Evolutionary conservation across 1,284 basidiomycete species (phyloP), one percentile per base, ranked within the genome.

Genomic region (Cryptococcus deneoformans): DNA sequence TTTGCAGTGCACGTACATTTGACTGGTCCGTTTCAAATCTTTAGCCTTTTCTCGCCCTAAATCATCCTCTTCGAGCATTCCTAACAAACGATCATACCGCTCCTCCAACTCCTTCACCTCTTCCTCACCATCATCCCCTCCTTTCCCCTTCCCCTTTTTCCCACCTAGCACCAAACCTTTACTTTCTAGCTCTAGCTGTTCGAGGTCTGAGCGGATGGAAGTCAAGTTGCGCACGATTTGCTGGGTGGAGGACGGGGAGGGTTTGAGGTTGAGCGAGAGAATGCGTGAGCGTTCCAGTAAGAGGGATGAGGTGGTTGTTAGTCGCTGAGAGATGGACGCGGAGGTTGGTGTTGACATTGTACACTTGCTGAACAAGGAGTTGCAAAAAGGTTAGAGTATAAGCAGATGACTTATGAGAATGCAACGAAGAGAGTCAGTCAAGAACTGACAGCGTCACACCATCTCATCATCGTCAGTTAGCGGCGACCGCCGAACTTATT

Each of bases 271-370:
- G 34, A 78, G 69, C 0, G 70, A 71, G 52, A 77, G 54, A 49
- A 78, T 68, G 20, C 77, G 73, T 4, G 69, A 69, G 47, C 77
- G 67, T 57, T 78, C 77, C 49, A 78, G 66, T 2, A 78, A 66
- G 53, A 74, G 69, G 7, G 72, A 60, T 14, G 76, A 75, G 34
- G 73, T 69, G n/a, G 72, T 68, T 4, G 73, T 75, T 7, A 77
- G 67, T 29, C 73, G 65, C 43, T 68, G 66, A 3, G 68, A 70
- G 49, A 74, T 58, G 14, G 68, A 63, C n/a, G 65, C 55, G 16
- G 67, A 57, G 16, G 65, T 54, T 24, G 65, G 49, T 46, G 58
- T 57, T 46, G 56, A 55, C 57, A 62, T 62, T 10, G 42, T 53
- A 14, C 37, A 5, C 6, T 14, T 49, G 46, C 5, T 48, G 20